Evolutionary conservation across 2,329 filamentous ascomycete species (phyloP).

Genomic region (Penicillium sp.): DNA sequence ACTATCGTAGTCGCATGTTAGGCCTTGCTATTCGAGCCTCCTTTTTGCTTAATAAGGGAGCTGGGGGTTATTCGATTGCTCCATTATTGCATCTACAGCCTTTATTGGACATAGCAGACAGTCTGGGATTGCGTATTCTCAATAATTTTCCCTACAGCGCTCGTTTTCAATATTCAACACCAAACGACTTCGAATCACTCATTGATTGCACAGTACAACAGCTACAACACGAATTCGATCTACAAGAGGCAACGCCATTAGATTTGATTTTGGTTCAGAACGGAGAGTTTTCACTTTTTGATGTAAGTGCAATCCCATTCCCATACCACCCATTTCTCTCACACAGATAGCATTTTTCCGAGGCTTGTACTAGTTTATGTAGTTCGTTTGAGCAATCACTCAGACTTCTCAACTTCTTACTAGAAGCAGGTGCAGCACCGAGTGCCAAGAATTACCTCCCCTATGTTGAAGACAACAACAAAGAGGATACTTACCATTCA

Average conservation of each 20-base stretch:
- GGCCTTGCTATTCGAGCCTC: neutral
- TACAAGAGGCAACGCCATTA: neutral
- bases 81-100: neutral
- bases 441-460: too few relatives aligned
- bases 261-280: neutral
- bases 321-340: neutral
- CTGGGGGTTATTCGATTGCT: neutral
- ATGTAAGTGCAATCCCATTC: neutral
- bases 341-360: neutral
- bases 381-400: too few relatives aligned
- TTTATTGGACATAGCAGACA: rapidly evolving
- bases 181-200: too few relatives aligned
- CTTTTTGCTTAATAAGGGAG: neutral
- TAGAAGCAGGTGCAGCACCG: neutral
- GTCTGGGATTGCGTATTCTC: neutral
- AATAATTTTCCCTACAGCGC: too few relatives aligned
- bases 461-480: neutral
- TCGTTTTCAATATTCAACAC: too few relatives aligned
- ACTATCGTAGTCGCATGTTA: neutral
- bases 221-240: neutral
- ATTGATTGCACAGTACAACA: too few relatives aligned
- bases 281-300: too few relatives aligned
- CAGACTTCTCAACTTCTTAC: neutral
- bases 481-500: neutral
- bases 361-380: too few relatives aligned